These are phyloP conservation scores for Paradendryphiella salina DNA, from an alignment of 2,329 filamentous ascomycete genomes.

Conservation along the genomic window DNA sequence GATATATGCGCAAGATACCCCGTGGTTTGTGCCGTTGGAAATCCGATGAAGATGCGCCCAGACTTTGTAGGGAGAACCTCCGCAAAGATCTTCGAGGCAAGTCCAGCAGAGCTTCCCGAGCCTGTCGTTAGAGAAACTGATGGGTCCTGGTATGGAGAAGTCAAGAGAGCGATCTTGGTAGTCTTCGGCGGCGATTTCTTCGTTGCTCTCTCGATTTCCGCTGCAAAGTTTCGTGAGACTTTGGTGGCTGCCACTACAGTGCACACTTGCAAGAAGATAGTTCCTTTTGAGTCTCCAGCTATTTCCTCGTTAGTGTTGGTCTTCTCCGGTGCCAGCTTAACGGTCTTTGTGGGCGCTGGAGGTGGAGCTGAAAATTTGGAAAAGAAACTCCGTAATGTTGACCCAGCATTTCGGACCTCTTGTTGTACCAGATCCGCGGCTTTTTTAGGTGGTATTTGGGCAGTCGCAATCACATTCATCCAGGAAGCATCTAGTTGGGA, in stretches of 20 bases:
- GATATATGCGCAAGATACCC: slow-evolving; percentile 92
- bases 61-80: slow-evolving; percentile 88
- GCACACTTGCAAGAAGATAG: slow-evolving; percentile 86
- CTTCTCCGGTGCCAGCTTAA: slow-evolving; percentile 28
- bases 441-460: slow-evolving; percentile 56
- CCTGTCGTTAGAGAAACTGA: slow-evolving; percentile 63
- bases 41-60: slow-evolving; percentile 94
- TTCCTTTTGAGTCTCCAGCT: slow-evolving; percentile 69
- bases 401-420: slow-evolving; percentile 42
- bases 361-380: slow-evolving; percentile 42
- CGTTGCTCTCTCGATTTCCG: slow-evolving; percentile 90
- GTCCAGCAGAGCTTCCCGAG: slow-evolving; percentile 56
- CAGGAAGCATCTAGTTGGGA: slow-evolving; percentile 90
- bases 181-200: slow-evolving; percentile 93
- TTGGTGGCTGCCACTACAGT: slow-evolving; percentile 80
- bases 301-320: slow-evolving; percentile 62
- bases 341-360: slow-evolving; percentile 24
- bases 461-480: slow-evolving; percentile 88
- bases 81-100: slow-evolving; percentile 77
- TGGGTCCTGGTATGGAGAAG: slow-evolving; percentile 84
- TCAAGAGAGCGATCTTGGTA: slow-evolving; percentile 84
- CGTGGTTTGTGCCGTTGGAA: slow-evolving; percentile 96
- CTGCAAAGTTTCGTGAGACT: slow-evolving; percentile 71
- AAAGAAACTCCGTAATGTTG: slow-evolving; percentile 47
- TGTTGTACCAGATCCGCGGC: slow-evolving; percentile 41